Percentiles rank a stretch among this genome's conserved stretches.
These are phyloP conservation scores for Rosa lucieae DNA, from an alignment of 306 rosid species.

Conservation along the genomic window DNA sequence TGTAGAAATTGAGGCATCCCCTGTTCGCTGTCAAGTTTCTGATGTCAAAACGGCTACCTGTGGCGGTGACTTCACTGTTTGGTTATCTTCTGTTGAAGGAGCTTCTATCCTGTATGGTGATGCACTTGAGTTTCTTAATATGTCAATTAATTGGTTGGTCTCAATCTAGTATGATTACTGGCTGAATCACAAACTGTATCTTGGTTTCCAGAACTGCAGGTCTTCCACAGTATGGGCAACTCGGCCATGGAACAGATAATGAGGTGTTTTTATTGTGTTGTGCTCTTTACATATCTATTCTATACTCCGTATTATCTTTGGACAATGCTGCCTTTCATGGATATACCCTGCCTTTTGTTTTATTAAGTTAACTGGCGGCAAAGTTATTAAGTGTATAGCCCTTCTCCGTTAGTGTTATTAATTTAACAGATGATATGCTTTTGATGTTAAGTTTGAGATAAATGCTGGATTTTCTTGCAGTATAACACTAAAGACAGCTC, in stretches of 20 bases:
- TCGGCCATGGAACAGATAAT: slow-evolving; percentile 98
- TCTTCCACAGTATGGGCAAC: slow-evolving; percentile 94
- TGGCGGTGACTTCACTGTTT: slow-evolving; percentile 88
- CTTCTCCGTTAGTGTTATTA: neutral
- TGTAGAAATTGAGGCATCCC: slow-evolving; percentile 77
- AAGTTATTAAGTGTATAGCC: neutral
- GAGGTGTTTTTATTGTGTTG: slow-evolving; percentile 62
- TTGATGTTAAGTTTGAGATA: slow-evolving; percentile 22
- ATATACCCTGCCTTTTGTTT: neutral
- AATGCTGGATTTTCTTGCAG: slow-evolving; percentile 52
- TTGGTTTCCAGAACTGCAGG: slow-evolving; percentile 78
- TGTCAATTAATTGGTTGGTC: slow-evolving; percentile 3
- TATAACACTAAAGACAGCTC: slow-evolving; percentile 94
- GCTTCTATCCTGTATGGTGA: slow-evolving; percentile 89
- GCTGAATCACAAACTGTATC: slow-evolving; percentile 20
- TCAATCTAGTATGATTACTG: slow-evolving; percentile 7
- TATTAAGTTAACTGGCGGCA: neutral
- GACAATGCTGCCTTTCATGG: neutral
- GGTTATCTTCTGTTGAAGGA: slow-evolving; percentile 91
- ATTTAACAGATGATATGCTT: neutral
- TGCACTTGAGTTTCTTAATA: slow-evolving; percentile 22
- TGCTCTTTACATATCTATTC: slow-evolving; percentile 1
- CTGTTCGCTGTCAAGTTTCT: slow-evolving; percentile 86
- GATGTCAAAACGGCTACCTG: slow-evolving; percentile 72
- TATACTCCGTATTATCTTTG: neutral